Evolutionary conservation across 768 basidiomycete species (phyloP).

Genomic region (Asterophora parasitica): DNA sequence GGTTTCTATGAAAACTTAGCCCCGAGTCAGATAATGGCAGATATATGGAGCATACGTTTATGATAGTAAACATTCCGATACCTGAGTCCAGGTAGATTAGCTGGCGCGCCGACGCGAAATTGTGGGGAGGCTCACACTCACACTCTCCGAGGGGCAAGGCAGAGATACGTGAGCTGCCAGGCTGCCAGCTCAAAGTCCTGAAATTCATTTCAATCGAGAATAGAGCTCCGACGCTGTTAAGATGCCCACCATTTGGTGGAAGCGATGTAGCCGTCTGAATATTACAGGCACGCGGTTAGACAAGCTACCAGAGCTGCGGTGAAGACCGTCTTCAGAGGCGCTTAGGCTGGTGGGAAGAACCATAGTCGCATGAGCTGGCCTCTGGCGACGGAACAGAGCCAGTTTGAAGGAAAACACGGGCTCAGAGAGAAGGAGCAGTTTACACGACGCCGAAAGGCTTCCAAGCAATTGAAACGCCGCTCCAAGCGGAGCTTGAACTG

Average conservation of each 20-base stretch:
- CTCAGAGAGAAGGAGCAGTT: not conserved
- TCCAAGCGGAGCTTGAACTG: slow-evolving; percentile 14
- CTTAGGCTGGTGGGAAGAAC: slow-evolving; percentile 31
- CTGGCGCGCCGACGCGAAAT: not conserved
- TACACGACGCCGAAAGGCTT: not conserved
- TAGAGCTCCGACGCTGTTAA: not conserved
- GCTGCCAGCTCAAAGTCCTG: slow-evolving; percentile 97
- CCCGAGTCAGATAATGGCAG: not conserved
- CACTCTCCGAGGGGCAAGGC: slow-evolving; percentile 90
- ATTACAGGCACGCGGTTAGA: slow-evolving; percentile 70
- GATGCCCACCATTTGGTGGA: slow-evolving; percentile 77
- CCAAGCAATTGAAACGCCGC: too few species aligned
- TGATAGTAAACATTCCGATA: slow-evolving; percentile 98
- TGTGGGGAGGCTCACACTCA: slow-evolving; percentile 32
- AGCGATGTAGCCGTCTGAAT: slow-evolving; percentile 72
- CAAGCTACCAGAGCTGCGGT: slow-evolving; percentile 30
- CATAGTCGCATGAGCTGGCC: slow-evolving; percentile 30
- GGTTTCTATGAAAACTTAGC: slow-evolving; percentile 55
- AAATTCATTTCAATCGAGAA: slow-evolving; percentile 1
- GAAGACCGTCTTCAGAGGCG: slow-evolving; percentile 37
- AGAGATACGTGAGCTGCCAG: slow-evolving; percentile 94
- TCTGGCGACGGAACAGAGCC: slow-evolving; percentile 35
- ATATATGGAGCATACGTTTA: slow-evolving; percentile 60
- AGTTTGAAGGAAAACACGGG: slow-evolving; percentile 22
- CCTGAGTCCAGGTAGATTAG: slow-evolving; percentile 34